These are phyloP conservation scores for Myxozyma melibiosi DNA, from an alignment of 805 yeast genomes.

Conservation along the genomic window DNA sequence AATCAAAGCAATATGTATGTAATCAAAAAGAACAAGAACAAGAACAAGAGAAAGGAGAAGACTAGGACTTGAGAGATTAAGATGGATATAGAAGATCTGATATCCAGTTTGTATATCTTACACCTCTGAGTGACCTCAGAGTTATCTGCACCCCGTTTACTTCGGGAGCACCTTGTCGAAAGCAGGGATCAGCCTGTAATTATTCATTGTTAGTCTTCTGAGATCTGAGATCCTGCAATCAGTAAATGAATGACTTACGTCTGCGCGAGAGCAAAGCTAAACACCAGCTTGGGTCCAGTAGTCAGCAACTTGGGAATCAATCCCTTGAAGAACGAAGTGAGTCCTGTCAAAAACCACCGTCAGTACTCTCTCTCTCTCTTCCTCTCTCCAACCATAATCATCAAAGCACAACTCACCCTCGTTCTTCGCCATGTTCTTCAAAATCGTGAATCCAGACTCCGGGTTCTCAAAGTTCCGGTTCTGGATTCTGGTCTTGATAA, in stretches of 20 bases:
- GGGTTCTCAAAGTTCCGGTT: conserved; percentile 94
- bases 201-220: neutral
- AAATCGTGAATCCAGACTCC: conserved; percentile 87
- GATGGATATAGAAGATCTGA: too few relatives aligned
- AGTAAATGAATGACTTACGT: conserved; percentile 44
- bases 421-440: conserved; percentile 88
- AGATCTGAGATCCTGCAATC: neutral
- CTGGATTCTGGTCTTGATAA: conserved; percentile 97
- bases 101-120: too few relatives aligned
- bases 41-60: too few relatives aligned
- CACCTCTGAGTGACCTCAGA: too few relatives aligned
- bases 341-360: conserved; percentile 56
- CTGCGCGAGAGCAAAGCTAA: conserved; percentile 97
- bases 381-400: neutral
- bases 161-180: conserved; percentile 76
- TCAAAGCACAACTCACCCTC: conserved; percentile 50
- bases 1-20: too few relatives aligned
- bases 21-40: too few relatives aligned
- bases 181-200: conserved; percentile 76
- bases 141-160: too few relatives aligned
- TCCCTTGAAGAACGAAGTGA: conserved; percentile 91
- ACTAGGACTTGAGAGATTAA: too few relatives aligned
- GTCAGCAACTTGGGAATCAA: conserved; percentile 94
- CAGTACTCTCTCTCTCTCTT: neutral
- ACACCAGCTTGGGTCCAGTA: conserved; percentile 97